Evolutionary conservation across 225 moss, liverwort and hornwort species (phyloP).

Genomic region (Neckera pumila): DNA sequence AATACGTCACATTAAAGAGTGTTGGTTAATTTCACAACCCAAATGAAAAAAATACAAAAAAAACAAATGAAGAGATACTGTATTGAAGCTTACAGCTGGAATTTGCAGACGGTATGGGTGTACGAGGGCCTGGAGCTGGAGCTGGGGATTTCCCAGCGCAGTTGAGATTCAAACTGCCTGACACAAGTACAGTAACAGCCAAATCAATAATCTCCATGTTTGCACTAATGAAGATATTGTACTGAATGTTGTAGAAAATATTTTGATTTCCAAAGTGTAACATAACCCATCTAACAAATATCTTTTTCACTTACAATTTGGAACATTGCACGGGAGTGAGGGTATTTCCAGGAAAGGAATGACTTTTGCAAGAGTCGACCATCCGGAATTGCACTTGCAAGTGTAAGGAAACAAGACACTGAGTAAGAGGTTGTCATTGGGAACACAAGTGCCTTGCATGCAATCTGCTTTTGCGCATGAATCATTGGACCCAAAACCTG

Average conservation of each 20-base stretch:
- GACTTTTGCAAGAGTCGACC: conserved; percentile 23
- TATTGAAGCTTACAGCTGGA: neutral
- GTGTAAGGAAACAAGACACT: conserved; percentile 35
- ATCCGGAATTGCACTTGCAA: conserved; percentile 35
- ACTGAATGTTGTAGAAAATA: neutral
- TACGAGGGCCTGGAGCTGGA: conserved; percentile 11
- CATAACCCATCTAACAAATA: too few species aligned
- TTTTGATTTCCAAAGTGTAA: too few species aligned
- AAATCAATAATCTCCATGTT: neutral
- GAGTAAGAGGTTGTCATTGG: conserved; percentile 7
- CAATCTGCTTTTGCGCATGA: conserved; percentile 22
- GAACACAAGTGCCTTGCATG: conserved; percentile 36
- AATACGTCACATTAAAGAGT: too few species aligned
- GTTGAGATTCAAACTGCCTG: conserved; percentile 28
- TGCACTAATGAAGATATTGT: neutral
- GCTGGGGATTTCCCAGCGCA: conserved; percentile 12
- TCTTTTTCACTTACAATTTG: conserved; percentile 24
- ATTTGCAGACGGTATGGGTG: neutral
- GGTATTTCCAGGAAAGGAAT: conserved; percentile 28
- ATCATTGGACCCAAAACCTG: conserved; percentile 11
- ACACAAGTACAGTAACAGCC: neutral
- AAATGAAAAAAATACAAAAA: neutral
- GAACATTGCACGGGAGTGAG: conserved; percentile 44
- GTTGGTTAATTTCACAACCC: too few species aligned
- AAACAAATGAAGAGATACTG: too few species aligned